Percentiles rank a stretch among this genome's conserved stretches.
Conservation (phyloP, 768 basidiomycete genomes). For the Amanita molliuscula region DNA sequence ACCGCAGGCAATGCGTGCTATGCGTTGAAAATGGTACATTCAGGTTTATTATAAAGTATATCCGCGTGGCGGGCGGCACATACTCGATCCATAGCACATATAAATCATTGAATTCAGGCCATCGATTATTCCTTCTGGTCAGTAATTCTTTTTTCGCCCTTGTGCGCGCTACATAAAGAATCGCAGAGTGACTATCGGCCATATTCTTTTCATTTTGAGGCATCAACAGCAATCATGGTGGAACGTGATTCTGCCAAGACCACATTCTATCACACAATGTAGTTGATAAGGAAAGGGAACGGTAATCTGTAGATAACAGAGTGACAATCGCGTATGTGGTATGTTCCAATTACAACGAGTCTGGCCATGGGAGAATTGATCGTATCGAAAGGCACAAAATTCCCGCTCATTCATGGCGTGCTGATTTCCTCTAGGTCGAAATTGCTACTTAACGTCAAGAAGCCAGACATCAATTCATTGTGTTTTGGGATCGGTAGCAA, state of each 20-base stretch:
- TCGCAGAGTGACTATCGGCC: too few species aligned
- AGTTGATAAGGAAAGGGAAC: slow-evolving; percentile 13
- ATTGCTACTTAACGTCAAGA: too few species aligned
- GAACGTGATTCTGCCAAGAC: slow-evolving; percentile 88
- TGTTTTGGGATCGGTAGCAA: too few species aligned
- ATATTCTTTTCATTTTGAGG: slow-evolving; percentile 59
- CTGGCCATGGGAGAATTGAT: too few species aligned
- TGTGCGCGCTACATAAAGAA: slow-evolving; percentile 99
- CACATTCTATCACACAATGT: slow-evolving; percentile 75
- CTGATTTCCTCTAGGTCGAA: too few species aligned
- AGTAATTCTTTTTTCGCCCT: slow-evolving; percentile 82
- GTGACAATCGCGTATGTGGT: too few species aligned
- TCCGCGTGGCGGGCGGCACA: slow-evolving; percentile 83
- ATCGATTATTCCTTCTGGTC: slow-evolving; percentile 73
- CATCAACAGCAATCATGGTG: slow-evolving; percentile 43
- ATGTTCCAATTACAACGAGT: too few species aligned
- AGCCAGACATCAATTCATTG: too few species aligned
- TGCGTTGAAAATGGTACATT: slow-evolving; percentile 91
- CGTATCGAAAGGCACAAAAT: too few species aligned
- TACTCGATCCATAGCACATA: slow-evolving; percentile 38
- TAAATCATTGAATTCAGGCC: slow-evolving; percentile 36
- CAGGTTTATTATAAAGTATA: slow-evolving; percentile 76
- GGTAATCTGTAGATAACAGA: too few species aligned
- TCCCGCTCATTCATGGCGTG: too few species aligned
- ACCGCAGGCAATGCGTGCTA: slow-evolving; percentile 85